phyloP scores from a whole-genome alignment of 2,329 filamentous ascomycete genomes.

The Akanthomyces uredinophilus region DNA sequence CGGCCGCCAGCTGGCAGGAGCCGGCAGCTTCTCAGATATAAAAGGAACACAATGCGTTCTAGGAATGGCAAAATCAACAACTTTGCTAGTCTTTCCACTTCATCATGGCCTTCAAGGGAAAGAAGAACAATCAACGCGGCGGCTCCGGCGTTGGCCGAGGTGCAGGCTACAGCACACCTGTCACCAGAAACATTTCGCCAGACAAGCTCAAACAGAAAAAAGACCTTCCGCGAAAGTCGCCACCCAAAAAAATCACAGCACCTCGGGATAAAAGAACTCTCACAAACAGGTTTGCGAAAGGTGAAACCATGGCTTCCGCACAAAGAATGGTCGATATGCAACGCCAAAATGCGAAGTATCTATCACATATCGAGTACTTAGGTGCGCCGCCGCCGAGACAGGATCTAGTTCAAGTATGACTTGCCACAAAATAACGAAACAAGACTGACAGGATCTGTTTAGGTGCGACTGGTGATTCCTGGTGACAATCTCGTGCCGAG shows the following conservation, averaged over 20 bases:
- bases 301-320: conserved; percentile 4
- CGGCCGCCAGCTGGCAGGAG: conserved; percentile 19
- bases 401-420: conserved; percentile 12
- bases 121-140: neutral
- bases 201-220: neutral
- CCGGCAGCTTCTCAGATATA: neutral
- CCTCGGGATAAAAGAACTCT: neutral
- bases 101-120: neutral
- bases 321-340: conserved; percentile 1
- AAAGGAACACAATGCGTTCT: neutral
- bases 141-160: neutral
- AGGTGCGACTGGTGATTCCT: conserved; percentile 27
- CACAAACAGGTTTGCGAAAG: neutral
- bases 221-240: neutral
- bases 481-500: conserved; percentile 24
- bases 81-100: neutral
- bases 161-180: neutral
- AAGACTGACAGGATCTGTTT: neutral
- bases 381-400: neutral
- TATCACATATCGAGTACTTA: conserved; percentile 16
- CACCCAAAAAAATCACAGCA: neutral
- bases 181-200: neutral
- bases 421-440: neutral
- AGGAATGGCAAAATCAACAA: neutral
- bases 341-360: conserved; percentile 19